Base-by-base conservation (phyloP, 495 filamentous ascomycete species). In the Hyaloscypha bicolor region DNA sequence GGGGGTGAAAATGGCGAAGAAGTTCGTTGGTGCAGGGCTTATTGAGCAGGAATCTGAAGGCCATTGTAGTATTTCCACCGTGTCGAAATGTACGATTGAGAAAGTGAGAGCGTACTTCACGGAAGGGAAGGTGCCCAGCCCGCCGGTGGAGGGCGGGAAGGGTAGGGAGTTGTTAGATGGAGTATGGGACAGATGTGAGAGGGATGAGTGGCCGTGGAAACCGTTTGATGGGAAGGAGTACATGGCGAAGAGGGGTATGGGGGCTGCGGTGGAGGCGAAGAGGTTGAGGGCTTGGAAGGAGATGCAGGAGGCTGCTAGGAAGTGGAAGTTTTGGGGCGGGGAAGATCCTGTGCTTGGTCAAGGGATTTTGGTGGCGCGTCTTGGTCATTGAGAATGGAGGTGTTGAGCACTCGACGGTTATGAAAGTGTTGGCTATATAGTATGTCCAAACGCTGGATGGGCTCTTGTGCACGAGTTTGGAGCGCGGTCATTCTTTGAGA, bases 1-100 rank as follows among this genome's bases (percentile, higher is more conserved):
- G n/a, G 84, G 79, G 0, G 75, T 81, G n/a, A 81, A 81, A 55
- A 85, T 85, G 83, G 76, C 83, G 21, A 71, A 73, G 42, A 75
- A 76, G 65, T 85, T 84, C 59, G 66, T 76, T 6, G 74, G 71
- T n/a, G 78, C 83, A 1, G 79, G 79, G 2, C 70, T 85, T 19
- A 63, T 85, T 1, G 79, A 81, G 66, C 79, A 81, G 61, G 70
- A 81, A 16, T 73, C 76, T 0, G 72, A 71, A 29, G 83, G 83
- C 8, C 82, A 84, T 68, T 81, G 78, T 62, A 76, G 78, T 22
- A 9, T 80, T 1, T 55, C 78, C 19, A 72, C 79, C 2, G 68
- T 75, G 19, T 79, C 78, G 14, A 53, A 58, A 29, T 84, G 81
- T 66, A 80, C 76, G 0, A 78, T 80, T 33, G 64, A 52, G 45